Conservation (phyloP, 306 rosid genomes). For the Cucurbita pepo region DNA sequence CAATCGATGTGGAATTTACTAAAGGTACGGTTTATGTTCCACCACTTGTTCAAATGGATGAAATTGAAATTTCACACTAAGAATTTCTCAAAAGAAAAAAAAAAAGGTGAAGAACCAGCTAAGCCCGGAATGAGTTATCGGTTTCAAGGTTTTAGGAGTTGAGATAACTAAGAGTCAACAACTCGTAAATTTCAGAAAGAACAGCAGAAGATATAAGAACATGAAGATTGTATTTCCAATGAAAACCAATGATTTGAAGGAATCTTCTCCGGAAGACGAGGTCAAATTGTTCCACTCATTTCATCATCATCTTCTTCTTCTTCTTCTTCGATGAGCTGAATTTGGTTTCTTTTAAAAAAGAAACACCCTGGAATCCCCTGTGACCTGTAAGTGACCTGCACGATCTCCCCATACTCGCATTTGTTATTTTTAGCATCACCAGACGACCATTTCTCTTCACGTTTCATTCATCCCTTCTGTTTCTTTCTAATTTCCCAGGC, state of each 20-base stretch:
- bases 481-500: slow-evolving; percentile 11
- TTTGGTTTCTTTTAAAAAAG: neutral
- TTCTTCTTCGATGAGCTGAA: slow-evolving; percentile 1
- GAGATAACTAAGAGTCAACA: no score
- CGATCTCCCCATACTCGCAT: slow-evolving; percentile 20
- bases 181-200: neutral
- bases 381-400: slow-evolving; percentile 38
- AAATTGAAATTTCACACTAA: no score
- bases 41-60: no score
- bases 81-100: no score
- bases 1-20: no score
- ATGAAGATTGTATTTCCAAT: neutral
- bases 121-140: neutral
- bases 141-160: neutral
- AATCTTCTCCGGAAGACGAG: slow-evolving; percentile 3
- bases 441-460: slow-evolving; percentile 46
- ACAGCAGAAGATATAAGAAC: neutral
- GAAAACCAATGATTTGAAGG: neutral
- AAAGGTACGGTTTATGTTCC: neutral
- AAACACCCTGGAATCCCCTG: slow-evolving; percentile 13
- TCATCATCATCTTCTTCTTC: neutral
- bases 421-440: slow-evolving; percentile 46
- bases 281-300: slow-evolving; percentile 22
- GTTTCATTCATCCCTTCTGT: slow-evolving; percentile 10
- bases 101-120: neutral